A percentile compares a stretch with the other conserved stretches of the same genome.
Conservation (phyloP, 1,139 yeast species). For the Saccharomyces hybrid region DNA sequence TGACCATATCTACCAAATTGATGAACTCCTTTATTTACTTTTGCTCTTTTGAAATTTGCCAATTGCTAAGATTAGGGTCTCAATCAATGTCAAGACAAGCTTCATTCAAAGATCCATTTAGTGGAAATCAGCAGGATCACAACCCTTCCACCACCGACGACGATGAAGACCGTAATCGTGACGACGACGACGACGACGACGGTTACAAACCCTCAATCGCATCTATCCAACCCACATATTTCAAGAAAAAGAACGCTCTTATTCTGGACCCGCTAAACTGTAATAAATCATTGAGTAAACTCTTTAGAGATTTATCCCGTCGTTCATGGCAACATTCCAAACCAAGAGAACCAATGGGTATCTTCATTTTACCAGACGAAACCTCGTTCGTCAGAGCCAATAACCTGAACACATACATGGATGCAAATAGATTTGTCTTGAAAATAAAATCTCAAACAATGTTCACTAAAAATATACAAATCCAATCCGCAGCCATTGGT, state of each 20-base stretch:
- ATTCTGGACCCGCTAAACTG: slow-evolving; percentile 31
- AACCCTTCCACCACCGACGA: neutral
- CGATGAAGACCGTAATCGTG: slow-evolving; percentile 5
- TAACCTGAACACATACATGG: slow-evolving; percentile 74
- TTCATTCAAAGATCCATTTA: neutral
- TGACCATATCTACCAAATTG: slow-evolving; percentile 67
- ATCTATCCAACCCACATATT: slow-evolving; percentile 24
- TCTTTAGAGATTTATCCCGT: slow-evolving; percentile 80
- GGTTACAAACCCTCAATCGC: slow-evolving; percentile 13
- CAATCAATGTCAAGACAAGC: neutral
- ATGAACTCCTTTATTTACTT: slow-evolving; percentile 76
- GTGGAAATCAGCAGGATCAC: neutral
- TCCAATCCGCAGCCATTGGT: slow-evolving; percentile 54
- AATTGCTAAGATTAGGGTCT: slow-evolving; percentile 29
- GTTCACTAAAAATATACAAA: slow-evolving; percentile 36
- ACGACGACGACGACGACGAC: slow-evolving; percentile 17
- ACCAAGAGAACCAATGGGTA: slow-evolving; percentile 52
- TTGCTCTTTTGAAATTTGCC: slow-evolving; percentile 51
- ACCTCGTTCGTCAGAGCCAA: slow-evolving; percentile 70
- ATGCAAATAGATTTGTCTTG: slow-evolving; percentile 78
- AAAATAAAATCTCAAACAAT: slow-evolving; percentile 39
- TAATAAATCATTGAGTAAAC: slow-evolving; percentile 51
- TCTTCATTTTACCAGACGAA: slow-evolving; percentile 56
- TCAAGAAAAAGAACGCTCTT: slow-evolving; percentile 26
- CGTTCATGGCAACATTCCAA: slow-evolving; percentile 80